A percentile compares a stretch with the other conserved stretches of the same genome.
phyloP scores from a whole-genome alignment of 352 stramenopile genomes.

The Pythium phragmiticola region DNA sequence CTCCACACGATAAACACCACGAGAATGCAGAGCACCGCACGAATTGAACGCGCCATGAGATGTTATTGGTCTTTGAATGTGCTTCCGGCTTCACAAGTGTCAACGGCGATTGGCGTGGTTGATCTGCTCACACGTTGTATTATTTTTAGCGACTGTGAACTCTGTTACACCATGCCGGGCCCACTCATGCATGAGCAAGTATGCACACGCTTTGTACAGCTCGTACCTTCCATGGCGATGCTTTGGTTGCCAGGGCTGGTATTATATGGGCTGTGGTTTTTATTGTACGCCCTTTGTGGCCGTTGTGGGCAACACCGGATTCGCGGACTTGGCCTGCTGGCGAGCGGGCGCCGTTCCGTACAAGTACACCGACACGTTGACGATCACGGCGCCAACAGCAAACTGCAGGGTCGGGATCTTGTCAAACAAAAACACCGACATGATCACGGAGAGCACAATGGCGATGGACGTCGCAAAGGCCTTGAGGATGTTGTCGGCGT shows the following conservation, averaged over 20 bases:
- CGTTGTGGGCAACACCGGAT: constrained; percentile 13
- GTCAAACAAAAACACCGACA: constrained; percentile 84
- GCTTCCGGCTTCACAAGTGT: background rate
- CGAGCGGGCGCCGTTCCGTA: constrained; percentile 66
- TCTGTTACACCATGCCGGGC: background rate
- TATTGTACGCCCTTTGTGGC: constrained; percentile 5
- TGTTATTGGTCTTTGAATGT: background rate
- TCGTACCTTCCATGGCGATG: constrained; percentile 4
- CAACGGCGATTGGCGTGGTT: background rate
- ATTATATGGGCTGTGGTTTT: background rate
- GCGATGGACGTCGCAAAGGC: constrained; percentile 84
- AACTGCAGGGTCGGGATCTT: constrained; percentile 80
- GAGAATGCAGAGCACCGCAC: background rate
- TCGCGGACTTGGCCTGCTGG: constrained; percentile 12
- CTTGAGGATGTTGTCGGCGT: constrained; percentile 88
- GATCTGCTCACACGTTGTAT: background rate
- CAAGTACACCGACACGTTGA: constrained; percentile 80
- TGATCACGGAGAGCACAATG: constrained; percentile 76
- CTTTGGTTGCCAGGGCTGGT: background rate
- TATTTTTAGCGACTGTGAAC: background rate
- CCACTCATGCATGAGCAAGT: background rate
- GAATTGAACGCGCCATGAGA: background rate
- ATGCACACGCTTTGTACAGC: background rate
- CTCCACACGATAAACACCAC: background rate
- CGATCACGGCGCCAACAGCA: constrained; percentile 63